Evolutionary conservation across 345 rosid genomes (phyloP).

Genomic region (Streptanthus diversifolius): DNA sequence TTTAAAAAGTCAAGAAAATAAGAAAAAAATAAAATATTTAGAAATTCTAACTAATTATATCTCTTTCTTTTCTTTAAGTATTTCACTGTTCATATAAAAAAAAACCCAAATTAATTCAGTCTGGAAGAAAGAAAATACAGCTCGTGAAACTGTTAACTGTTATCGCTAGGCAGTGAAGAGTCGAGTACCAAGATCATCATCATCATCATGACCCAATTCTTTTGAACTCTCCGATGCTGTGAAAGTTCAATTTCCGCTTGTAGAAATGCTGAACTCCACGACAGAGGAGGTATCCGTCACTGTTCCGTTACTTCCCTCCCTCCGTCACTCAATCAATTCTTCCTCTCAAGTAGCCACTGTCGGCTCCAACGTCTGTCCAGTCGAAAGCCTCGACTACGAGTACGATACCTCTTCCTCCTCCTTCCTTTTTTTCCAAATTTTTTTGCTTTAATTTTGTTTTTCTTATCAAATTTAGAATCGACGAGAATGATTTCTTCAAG

Average conservation of each 20-base stretch:
- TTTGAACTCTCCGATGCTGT: background rate
- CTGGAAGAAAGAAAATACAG: no score
- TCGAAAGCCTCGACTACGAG: slow-evolving; percentile 97
- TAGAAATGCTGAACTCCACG: slow-evolving; percentile 10
- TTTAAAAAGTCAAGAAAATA: no score
- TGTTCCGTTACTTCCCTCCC: slow-evolving; percentile 46
- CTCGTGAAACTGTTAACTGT: no score
- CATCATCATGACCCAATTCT: background rate
- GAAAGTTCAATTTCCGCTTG: background rate
- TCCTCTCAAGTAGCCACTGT: slow-evolving; percentile 94
- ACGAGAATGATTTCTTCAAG: slow-evolving; percentile 85
- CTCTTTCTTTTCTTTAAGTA: no score
- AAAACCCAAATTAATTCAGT: no score
- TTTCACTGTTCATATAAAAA: no score
- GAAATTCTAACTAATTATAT: no score
- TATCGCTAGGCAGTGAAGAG: no score
- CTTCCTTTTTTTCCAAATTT: background rate
- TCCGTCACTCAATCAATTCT: slow-evolving; percentile 48
- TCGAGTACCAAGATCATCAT: no score
- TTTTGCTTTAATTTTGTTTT: background rate
- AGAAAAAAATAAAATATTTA: no score
- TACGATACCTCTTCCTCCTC: slow-evolving; percentile 16
- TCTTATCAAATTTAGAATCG: slow-evolving; percentile 40
- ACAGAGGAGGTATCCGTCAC: slow-evolving; percentile 47
- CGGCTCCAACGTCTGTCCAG: slow-evolving; percentile 71